phyloP scores from a whole-genome alignment of 768 basidiomycete species.

The Cantharellus anzutake region DNA sequence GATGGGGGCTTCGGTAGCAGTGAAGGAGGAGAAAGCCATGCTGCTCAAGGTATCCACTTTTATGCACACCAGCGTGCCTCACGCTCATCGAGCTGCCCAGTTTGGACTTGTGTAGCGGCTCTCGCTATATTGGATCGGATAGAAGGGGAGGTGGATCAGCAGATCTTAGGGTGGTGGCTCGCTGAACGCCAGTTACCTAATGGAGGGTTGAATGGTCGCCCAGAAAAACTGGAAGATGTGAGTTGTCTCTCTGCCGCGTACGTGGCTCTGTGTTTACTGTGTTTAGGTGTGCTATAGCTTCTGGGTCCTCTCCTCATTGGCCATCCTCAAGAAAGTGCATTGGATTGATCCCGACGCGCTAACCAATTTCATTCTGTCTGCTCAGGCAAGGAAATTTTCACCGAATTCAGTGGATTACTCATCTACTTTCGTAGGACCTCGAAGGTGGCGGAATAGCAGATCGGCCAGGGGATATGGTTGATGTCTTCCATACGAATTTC shows the following conservation, averaged over 20 bases:
- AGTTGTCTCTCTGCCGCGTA: slow-evolving; percentile 14
- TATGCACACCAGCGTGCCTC: not conserved
- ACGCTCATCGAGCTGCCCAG: slow-evolving; percentile 21
- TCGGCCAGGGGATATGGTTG: slow-evolving; percentile 78
- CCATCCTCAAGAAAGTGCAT: slow-evolving; percentile 59
- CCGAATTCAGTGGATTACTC: not conserved
- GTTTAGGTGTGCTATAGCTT: slow-evolving; percentile 91
- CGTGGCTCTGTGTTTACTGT: not conserved
- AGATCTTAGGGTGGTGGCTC: slow-evolving; percentile 85
- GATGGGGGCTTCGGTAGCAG: slow-evolving; percentile 84
- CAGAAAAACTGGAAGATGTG: slow-evolving; percentile 93
- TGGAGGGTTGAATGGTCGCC: slow-evolving; percentile 92
- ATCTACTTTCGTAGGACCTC: slow-evolving; percentile 37
- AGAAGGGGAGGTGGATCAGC: slow-evolving; percentile 48
- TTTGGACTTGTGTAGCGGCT: slow-evolving; percentile 76
- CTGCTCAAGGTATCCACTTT: slow-evolving; percentile 51
- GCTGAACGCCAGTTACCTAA: slow-evolving; percentile 82
- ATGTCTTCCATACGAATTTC: slow-evolving; percentile 95
- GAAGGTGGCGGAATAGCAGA: slow-evolving; percentile 91
- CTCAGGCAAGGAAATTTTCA: slow-evolving; percentile 36
- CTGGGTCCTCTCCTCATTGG: slow-evolving; percentile 82
- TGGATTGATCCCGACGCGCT: slow-evolving; percentile 84
- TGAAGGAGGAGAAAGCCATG: slow-evolving; percentile 83
- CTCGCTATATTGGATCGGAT: slow-evolving; percentile 73
- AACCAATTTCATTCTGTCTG: slow-evolving; percentile 63